These are phyloP conservation scores for Pochonia chlamydosporia DNA, from an alignment of 2,329 filamentous ascomycete genomes.

Conservation along the genomic window DNA sequence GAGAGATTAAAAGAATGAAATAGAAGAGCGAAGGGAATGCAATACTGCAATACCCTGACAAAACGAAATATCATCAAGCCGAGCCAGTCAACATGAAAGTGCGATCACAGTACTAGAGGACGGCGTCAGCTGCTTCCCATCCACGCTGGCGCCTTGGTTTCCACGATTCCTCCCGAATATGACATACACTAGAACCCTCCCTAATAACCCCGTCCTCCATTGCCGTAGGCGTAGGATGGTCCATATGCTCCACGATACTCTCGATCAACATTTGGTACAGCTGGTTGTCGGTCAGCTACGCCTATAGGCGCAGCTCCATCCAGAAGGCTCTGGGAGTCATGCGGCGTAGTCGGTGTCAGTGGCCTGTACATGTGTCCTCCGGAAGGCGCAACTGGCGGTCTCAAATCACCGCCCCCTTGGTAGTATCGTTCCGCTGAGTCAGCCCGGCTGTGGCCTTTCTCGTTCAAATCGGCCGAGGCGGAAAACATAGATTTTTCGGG, in stretches of 20 bases:
- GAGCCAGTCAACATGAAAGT: neutral
- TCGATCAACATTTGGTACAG: neutral
- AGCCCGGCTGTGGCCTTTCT: constrained; percentile 24
- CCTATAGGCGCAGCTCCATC: constrained; percentile 33
- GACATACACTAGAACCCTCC: neutral
- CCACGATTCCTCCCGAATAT: neutral
- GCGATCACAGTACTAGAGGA: neutral
- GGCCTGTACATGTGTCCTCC: constrained; percentile 27
- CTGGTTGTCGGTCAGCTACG: constrained; percentile 15
- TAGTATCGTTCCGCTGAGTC: constrained; percentile 28
- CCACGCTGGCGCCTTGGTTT: neutral
- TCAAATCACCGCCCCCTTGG: constrained; percentile 16
- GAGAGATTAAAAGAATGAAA: neutral
- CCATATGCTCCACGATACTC: constrained; percentile 10
- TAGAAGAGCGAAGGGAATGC: neutral
- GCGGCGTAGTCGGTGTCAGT: constrained; percentile 29
- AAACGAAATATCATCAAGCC: neutral
- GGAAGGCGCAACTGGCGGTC: constrained; percentile 16
- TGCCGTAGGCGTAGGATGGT: constrained; percentile 13
- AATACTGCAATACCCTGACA: neutral
- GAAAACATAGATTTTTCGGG: constrained; percentile 37
- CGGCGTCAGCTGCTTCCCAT: neutral
- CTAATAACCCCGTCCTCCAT: constrained; percentile 15
- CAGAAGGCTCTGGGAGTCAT: constrained; percentile 33
- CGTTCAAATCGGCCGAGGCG: constrained; percentile 32